Base-by-base conservation (phyloP, 306 rosid genomes). In the Canavalia ensiformis region DNA sequence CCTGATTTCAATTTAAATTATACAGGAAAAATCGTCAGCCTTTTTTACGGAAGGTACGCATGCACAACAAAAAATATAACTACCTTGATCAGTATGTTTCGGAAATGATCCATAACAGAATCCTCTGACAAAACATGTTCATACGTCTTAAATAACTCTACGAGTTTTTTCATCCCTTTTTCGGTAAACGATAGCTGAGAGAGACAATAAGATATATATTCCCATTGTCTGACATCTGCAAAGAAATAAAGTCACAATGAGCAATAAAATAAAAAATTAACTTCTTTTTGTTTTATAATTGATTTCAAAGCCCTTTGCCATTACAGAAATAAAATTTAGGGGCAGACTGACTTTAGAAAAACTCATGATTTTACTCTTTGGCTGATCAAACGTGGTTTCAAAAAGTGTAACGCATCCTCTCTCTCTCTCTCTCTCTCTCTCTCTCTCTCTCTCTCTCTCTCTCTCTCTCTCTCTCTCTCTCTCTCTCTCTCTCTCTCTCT, bases 151-250 rank as follows among this genome's bases (percentile, higher is more conserved):
- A 95, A 95, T 76, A 90, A 84, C 30, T 95, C 99, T 52, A 90
- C 89, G 58, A 95, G 92, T 74, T 90, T 95, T 87, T 90, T 95
- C 85, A 95, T 85, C 85, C 99, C 99, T 77, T 89, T 95, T 79
- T 95, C 99, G 12, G 97, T 95, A 87, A 90, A 95, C 47, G 97
- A 78, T 80, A 95, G 90, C 94, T 93, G 97, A 80, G 99, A 93
- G 37, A 95, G 97, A 86, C 99, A 95, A 81, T 93, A 95, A 76
- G 99, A 90, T 75, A 95, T 92, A 68, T 88, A 81, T 68, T 93
- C 92, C 94, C 94, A 95, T 83, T 93, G 99, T 84, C 82, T 86
- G 67, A 85, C 70, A 77, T 91, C 99, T 95, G 94, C 88, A 87
- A 25, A 72, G 13, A 64, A 55, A 55, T 18, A 66, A 58, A 74